Conservation (phyloP, 1,284 basidiomycete species). For the Ganoderma resinaceum region DNA sequence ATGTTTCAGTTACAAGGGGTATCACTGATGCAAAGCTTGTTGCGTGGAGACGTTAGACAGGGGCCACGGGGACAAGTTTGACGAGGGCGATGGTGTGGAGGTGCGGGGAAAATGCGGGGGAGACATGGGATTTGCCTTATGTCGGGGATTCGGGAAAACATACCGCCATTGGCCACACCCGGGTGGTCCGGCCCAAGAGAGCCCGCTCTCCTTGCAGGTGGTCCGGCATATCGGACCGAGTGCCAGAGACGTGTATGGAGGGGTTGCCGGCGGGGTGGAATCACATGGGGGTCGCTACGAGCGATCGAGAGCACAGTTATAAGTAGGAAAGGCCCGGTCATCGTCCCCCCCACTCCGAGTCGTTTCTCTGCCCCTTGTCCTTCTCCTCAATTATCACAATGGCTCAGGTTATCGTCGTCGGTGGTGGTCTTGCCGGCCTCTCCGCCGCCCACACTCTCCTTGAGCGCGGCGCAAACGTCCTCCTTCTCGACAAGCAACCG, state of each 20-base stretch:
- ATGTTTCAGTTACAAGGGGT: too few species aligned
- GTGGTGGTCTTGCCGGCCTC: conserved; percentile 92
- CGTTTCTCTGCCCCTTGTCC: neutral
- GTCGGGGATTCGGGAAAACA: neutral
- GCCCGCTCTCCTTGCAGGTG: too few species aligned
- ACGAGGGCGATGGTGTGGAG: too few species aligned
- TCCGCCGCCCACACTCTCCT: conserved; percentile 95
- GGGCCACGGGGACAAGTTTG: too few species aligned
- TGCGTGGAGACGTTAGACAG: neutral
- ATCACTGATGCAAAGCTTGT: too few species aligned
- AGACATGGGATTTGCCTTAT: neutral
- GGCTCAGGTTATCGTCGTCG: conserved; percentile 75
- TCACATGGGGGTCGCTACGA: neutral
- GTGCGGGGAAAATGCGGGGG: neutral
- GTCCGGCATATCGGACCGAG: too few species aligned
- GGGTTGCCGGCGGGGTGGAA: neutral
- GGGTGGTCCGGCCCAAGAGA: neutral
- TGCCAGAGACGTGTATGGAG: too few species aligned
- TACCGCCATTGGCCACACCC: neutral
- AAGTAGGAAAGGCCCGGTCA: neutral
- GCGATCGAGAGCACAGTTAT: neutral
- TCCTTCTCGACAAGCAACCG: conserved; percentile 90
- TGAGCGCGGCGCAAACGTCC: conserved; percentile 93
- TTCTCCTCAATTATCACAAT: neutral
- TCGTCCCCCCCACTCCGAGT: neutral